Percentiles rank a stretch among this genome's conserved stretches.
Conservation (phyloP, 2,329 filamentous ascomycete genomes). For the Ophioceras dolichostomum region DNA sequence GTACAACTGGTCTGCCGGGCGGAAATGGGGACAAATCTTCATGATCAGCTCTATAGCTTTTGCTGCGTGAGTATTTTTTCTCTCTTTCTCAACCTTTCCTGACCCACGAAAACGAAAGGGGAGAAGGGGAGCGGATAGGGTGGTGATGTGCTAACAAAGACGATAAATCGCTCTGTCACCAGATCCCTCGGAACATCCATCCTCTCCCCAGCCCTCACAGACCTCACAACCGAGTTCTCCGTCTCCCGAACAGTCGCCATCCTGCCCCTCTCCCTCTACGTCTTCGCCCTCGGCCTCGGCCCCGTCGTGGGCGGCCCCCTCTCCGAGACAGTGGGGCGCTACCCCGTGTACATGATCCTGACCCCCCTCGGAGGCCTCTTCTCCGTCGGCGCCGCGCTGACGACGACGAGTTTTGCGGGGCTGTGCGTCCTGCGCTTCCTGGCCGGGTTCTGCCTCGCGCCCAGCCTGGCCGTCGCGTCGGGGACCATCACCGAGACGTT, state of each 20-base stretch:
- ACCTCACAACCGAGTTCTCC: constrained; percentile 39
- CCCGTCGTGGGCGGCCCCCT: constrained; percentile 47
- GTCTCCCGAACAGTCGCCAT: constrained; percentile 42
- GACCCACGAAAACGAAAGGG: background rate
- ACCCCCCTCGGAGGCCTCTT: constrained; percentile 39
- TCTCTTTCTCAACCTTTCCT: background rate
- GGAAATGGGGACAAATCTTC: constrained; percentile 24
- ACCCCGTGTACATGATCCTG: constrained; percentile 34
- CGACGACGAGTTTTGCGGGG: constrained; percentile 33
- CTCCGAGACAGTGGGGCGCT: constrained; percentile 44
- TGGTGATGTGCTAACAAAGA: too few relatives aligned
- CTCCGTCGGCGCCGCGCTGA: constrained; percentile 39
- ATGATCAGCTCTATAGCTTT: constrained; percentile 26
- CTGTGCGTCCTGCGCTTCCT: constrained; percentile 44
- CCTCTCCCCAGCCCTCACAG: constrained; percentile 31
- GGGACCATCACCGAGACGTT: constrained; percentile 39
- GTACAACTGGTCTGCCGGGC: constrained; percentile 33
- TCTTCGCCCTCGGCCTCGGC: constrained; percentile 46
- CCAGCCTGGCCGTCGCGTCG: constrained; percentile 33
- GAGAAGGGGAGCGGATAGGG: background rate
- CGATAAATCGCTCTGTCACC: background rate
- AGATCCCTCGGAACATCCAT: constrained; percentile 43
- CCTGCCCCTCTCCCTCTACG: constrained; percentile 47
- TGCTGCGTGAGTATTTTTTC: constrained; percentile 20
- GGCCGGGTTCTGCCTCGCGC: constrained; percentile 36